Percentiles rank a stretch among this genome's conserved stretches.
These are phyloP conservation scores for Phlebiopsis flavidoalba DNA, from an alignment of 768 basidiomycete genomes.

Conservation along the genomic window DNA sequence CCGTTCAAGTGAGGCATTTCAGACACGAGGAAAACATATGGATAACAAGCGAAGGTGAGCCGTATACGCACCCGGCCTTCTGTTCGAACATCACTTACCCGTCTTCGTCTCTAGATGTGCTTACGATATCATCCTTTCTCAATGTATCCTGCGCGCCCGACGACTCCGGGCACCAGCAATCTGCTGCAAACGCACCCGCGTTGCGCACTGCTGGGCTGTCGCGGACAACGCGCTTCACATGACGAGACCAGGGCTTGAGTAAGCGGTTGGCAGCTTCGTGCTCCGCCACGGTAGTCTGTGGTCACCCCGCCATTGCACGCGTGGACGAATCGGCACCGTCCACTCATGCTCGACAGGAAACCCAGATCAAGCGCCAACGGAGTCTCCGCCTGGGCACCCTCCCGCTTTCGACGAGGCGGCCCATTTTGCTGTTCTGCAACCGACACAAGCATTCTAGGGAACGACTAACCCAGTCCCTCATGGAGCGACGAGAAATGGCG, in stretches of 20 bases:
- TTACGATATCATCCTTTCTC: not conserved
- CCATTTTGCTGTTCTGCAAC: not conserved
- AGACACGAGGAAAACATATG: not conserved
- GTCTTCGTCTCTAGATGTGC: not conserved
- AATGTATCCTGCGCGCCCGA: not conserved
- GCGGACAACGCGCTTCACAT: not conserved
- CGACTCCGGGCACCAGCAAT: not conserved
- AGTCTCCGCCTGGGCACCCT: not conserved
- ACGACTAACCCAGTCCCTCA: not conserved
- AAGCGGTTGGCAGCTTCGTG: not conserved
- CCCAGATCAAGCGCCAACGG: not conserved
- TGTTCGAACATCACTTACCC: not conserved
- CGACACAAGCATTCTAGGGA: not conserved
- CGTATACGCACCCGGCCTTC: not conserved
- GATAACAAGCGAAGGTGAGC: constrained; percentile 1
- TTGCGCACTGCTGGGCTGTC: not conserved
- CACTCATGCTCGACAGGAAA: not conserved
- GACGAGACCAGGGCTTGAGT: not conserved
- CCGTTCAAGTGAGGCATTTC: not conserved
- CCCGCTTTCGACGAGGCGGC: not conserved
- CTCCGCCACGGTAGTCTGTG: not conserved
- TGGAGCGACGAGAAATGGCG: not conserved
- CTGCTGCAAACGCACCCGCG: not conserved
- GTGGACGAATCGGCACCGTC: not conserved
- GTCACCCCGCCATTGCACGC: not conserved